Evolutionary conservation across 163 green algal species (phyloP).

Genomic region (Chlamydomonas reinhardtii): DNA sequence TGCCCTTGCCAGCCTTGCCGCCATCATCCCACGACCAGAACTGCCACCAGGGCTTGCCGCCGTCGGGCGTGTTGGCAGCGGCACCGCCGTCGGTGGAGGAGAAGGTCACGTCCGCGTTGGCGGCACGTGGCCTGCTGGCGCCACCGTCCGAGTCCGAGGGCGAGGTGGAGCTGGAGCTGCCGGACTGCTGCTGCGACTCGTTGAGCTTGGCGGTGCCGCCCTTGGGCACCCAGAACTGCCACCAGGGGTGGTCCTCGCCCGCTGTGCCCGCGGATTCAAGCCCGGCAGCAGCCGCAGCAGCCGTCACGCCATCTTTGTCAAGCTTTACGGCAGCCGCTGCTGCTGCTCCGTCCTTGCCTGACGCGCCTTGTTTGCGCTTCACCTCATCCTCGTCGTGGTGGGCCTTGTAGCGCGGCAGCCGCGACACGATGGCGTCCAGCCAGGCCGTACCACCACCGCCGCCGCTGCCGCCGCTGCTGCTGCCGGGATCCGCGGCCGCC

Average conservation of each 20-base stretch:
- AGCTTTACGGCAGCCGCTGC: too few species aligned
- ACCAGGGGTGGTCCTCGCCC: constrained; percentile 27
- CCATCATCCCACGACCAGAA: constrained; percentile 30
- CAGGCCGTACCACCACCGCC: constrained; percentile 3
- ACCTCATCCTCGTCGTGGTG: neutral
- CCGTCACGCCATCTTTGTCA: neutral
- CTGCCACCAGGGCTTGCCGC: constrained; percentile 32
- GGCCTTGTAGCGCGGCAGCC: constrained; percentile 9
- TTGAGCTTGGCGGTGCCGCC: constrained; percentile 46
- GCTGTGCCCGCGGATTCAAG: neutral
- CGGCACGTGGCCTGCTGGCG: neutral
- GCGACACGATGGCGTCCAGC: constrained; percentile 21
- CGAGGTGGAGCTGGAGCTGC: too few species aligned
- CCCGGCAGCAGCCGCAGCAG: neutral
- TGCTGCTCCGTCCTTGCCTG: neutral
- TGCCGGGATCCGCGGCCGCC: neutral
- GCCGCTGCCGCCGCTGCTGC: neutral
- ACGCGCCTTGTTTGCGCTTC: neutral
- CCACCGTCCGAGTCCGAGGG: too few species aligned
- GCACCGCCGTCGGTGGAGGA: too few species aligned
- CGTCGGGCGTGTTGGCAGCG: neutral
- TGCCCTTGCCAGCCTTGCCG: neutral
- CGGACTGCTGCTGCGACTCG: constrained; percentile 4
- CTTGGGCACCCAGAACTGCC: constrained; percentile 42
- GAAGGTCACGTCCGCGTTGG: neutral